These are phyloP conservation scores for Colletotrichum kahawae DNA, from an alignment of 2,329 filamentous ascomycete species.

Conservation along the genomic window DNA sequence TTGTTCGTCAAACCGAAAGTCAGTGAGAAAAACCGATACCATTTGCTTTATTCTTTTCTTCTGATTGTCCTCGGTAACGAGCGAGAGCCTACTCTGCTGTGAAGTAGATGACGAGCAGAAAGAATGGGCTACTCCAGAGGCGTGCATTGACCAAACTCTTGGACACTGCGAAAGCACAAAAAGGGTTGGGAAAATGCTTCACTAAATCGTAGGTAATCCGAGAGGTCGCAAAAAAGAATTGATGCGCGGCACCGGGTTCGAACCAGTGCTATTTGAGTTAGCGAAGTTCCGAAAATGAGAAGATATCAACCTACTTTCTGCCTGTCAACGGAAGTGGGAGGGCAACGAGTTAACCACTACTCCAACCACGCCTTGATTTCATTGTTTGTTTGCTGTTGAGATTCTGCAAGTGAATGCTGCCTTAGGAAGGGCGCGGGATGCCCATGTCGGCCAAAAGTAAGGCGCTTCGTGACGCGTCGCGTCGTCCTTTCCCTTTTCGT, in stretches of 20 bases:
- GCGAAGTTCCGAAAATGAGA: neutral
- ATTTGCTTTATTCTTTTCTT: neutral
- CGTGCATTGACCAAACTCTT: neutral
- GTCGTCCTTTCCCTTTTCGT: neutral
- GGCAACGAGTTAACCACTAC: conserved; percentile 22
- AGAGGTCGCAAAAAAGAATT: neutral
- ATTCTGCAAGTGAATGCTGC: neutral
- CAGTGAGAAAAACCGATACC: neutral
- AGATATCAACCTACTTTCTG: conserved; percentile 11
- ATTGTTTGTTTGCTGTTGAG: neutral
- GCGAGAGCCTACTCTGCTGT: neutral
- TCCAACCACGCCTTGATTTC: conserved; percentile 5
- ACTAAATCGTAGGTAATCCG: neutral
- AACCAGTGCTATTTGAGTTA: conserved; percentile 1
- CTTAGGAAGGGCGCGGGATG: neutral
- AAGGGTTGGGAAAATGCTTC: neutral
- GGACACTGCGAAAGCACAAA: neutral
- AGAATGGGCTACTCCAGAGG: neutral
- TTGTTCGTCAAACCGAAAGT: neutral
- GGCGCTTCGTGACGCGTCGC: neutral
- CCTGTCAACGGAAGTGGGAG: conserved; percentile 5
- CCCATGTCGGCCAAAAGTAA: neutral
- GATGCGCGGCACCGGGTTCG: conserved; percentile 20
- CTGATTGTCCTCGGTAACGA: neutral
- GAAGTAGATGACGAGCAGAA: neutral